These are phyloP conservation scores for Clarireedia homoeocarpa DNA, from an alignment of 2,329 filamentous ascomycete species.

Conservation along the genomic window DNA sequence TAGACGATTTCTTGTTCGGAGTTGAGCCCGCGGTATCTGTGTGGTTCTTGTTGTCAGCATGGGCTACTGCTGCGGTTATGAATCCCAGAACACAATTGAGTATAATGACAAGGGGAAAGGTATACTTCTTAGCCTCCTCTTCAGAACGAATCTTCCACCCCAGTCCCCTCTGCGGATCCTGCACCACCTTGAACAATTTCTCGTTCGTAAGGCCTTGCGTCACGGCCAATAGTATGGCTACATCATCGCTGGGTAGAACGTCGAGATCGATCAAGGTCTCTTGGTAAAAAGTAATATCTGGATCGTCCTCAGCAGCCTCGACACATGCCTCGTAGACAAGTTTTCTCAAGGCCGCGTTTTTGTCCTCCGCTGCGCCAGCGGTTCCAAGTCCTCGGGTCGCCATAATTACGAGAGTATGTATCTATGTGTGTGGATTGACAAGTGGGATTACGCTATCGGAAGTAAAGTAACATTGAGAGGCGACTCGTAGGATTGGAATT, in stretches of 20 bases:
- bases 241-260: conserved; percentile 49
- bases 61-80: background rate
- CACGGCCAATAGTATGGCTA: conserved; percentile 45
- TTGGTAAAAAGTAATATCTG: conserved; percentile 43
- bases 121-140: conserved; percentile 55
- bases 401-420: background rate
- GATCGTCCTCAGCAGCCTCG: conserved; percentile 15
- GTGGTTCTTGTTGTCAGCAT: conserved; percentile 8
- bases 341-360: conserved; percentile 22
- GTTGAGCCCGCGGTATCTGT: conserved; percentile 52
- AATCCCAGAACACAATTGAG: background rate
- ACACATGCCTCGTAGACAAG: conserved; percentile 25
- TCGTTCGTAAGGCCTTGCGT: conserved; percentile 52
- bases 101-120: conserved; percentile 4
- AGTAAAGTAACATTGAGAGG: conserved; percentile 16
- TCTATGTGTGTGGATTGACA: background rate
- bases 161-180: conserved; percentile 34
- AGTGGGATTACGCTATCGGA: conserved; percentile 15
- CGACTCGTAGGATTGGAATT: background rate
- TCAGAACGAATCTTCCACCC: conserved; percentile 52
- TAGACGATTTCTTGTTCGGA: conserved; percentile 82
- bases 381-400: background rate
- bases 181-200: conserved; percentile 47
- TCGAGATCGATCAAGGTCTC: conserved; percentile 49
- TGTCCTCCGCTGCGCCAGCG: background rate